A percentile compares a stretch with the other conserved stretches of the same genome.
These are phyloP conservation scores for Claviceps spartinae DNA, from an alignment of 2,329 filamentous ascomycete species.

Conservation along the genomic window DNA sequence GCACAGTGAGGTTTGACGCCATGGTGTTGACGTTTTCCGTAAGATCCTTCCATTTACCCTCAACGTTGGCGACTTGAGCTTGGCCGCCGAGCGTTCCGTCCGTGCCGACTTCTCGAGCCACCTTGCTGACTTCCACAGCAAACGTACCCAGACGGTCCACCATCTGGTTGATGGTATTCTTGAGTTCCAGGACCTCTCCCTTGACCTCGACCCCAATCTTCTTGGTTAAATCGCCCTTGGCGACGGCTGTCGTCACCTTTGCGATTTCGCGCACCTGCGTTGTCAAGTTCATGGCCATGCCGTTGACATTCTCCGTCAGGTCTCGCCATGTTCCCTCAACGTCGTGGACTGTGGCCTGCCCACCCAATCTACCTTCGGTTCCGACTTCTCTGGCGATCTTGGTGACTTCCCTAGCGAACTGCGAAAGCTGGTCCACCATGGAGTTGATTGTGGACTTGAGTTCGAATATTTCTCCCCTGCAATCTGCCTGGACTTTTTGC, in stretches of 20 bases:
- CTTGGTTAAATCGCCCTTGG: slow-evolving; percentile 83
- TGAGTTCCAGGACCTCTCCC: slow-evolving; percentile 88
- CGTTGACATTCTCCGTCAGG: slow-evolving; percentile 89
- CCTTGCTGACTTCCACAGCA: slow-evolving; percentile 89
- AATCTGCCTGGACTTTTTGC: slow-evolving; percentile 89
- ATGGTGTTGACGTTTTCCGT: slow-evolving; percentile 80
- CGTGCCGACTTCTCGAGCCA: slow-evolving; percentile 90
- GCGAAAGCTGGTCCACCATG: slow-evolving; percentile 96
- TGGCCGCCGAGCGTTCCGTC: slow-evolving; percentile 91
- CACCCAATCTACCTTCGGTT: slow-evolving; percentile 85
- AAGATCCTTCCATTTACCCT: slow-evolving; percentile 96
- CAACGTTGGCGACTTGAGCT: slow-evolving; percentile 84
- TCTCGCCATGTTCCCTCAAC: slow-evolving; percentile 97
- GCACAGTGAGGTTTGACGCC: slow-evolving; percentile 53
- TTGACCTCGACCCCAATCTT: slow-evolving; percentile 91
- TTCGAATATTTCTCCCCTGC: slow-evolving; percentile 80
- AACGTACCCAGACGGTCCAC: slow-evolving; percentile 94
- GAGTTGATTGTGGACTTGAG: slow-evolving; percentile 98
- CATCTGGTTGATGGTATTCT: slow-evolving; percentile 98
- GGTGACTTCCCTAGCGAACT: slow-evolving; percentile 93
- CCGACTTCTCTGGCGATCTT: slow-evolving; percentile 94
- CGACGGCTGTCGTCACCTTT: slow-evolving; percentile 89
- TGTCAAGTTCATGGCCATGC: slow-evolving; percentile 96
- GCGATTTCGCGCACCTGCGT: slow-evolving; percentile 97
- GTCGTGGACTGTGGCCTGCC: slow-evolving; percentile 89